These are phyloP conservation scores for Larix kaempferi DNA, from an alignment of 75 land plant genomes.

Conservation along the genomic window DNA sequence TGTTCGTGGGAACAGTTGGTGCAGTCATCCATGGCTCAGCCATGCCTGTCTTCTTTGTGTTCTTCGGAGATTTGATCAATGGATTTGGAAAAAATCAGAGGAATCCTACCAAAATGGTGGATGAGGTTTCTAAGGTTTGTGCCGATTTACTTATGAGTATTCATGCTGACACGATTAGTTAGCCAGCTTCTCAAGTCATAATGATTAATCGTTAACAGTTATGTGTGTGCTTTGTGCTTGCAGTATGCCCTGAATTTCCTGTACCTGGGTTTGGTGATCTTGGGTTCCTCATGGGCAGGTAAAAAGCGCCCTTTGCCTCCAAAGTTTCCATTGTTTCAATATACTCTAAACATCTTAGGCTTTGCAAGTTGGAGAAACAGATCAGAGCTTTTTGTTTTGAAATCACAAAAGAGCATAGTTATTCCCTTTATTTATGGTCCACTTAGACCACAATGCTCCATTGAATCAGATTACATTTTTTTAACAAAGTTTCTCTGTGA, in stretches of 20 bases:
- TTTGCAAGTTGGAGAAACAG: too few relatives aligned
- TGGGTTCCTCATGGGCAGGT: slow-evolving; percentile 93
- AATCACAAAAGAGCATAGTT: too few relatives aligned
- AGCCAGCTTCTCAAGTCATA: neutral
- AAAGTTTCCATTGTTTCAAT: neutral
- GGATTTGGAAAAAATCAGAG: slow-evolving; percentile 75
- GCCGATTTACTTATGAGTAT: neutral
- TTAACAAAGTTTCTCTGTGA: too few relatives aligned
- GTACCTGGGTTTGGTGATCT: slow-evolving; percentile 80
- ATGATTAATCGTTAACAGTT: neutral
- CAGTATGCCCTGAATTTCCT: slow-evolving; percentile 94
- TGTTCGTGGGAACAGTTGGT: slow-evolving; percentile 66
- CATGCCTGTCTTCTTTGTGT: slow-evolving; percentile 83
- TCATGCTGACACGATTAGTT: neutral
- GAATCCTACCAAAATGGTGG: slow-evolving; percentile 51
- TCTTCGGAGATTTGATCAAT: slow-evolving; percentile 84
- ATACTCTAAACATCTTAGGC: too few relatives aligned
- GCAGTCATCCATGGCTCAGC: slow-evolving; percentile 81
- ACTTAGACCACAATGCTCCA: too few relatives aligned
- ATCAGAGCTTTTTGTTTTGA: too few relatives aligned
- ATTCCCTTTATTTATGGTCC: too few relatives aligned
- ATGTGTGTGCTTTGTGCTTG: slow-evolving; percentile 12
- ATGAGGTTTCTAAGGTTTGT: slow-evolving; percentile 72
- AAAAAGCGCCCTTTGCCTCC: neutral
- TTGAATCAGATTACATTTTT: too few relatives aligned